Base-by-base conservation (phyloP, 768 basidiomycete genomes). In the Tylopilus cervinicoccineus region DNA sequence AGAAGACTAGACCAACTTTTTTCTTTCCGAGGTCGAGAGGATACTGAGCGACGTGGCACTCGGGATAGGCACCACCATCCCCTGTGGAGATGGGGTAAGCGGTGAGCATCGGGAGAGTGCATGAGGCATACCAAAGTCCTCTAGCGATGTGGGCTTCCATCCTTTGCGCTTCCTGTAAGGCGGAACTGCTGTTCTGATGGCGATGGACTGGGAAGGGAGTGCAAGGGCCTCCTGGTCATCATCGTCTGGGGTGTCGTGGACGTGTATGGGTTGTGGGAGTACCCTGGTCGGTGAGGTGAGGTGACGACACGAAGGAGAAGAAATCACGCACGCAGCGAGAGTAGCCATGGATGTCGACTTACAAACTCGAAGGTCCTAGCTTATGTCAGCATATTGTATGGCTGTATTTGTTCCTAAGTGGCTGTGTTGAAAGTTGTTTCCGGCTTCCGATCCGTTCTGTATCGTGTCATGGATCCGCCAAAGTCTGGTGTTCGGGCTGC, bases 31-130 rank as follows among this genome's bases (percentile, higher is more conserved):
- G 84, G 48, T 92, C 91, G 53, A 98, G 68, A 11, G 95, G 95
- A 72, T 96, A 99, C 66, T 99, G 95, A 6, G 96, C 96, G 44
- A 95, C 73, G 77, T 94, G 93, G 67, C 94, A 97, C 73, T 99
- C 93, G 5, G 93, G 93, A 69, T 84, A 91, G 47, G 92, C 76
- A 57, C 91, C 92, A 54, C 92, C 90, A 61, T 91, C 86, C 49
- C 83, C 86, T 88, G 57, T 37, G 43, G 53, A n/a, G 22, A 32
- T 27, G 40, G 23, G 46, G 34, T 38, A 38, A 51, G 32, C 43
- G 34, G 26, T 41, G 6, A 6, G 37, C 6, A 1, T 16, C 17
- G 12, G 6, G 17, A 36, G 22, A 31, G 28, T 55, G 51, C 46
- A 32, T 53, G 54, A 48, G 52, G 68, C 83, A 57, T 56, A 86